Conservation (phyloP, 768 basidiomycete species). For the Amanita polypyramis region DNA sequence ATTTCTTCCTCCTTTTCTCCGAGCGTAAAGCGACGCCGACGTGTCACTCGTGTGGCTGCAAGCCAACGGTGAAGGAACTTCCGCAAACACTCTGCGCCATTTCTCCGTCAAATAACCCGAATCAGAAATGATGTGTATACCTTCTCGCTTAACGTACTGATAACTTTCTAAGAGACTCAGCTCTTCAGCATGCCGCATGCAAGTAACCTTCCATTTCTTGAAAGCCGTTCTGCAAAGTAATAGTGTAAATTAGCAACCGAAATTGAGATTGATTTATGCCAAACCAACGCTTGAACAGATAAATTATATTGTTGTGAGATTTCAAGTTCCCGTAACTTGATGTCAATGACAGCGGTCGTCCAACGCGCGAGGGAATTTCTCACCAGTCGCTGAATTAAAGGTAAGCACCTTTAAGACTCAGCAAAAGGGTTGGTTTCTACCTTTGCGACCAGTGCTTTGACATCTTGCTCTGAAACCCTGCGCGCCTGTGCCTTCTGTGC, state of each 20-base stretch:
- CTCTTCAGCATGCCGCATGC: constrained; percentile 57
- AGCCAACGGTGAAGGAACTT: constrained; percentile 68
- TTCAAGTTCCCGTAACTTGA: constrained; percentile 67
- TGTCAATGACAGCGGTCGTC: constrained; percentile 64
- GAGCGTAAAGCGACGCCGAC: constrained; percentile 50
- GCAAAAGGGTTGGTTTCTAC: constrained; percentile 8
- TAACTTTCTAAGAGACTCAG: constrained; percentile 79
- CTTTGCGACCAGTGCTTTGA: constrained; percentile 11
- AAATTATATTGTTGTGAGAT: constrained; percentile 34
- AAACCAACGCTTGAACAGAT: constrained; percentile 22
- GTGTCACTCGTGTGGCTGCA: constrained; percentile 30
- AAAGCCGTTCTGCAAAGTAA: constrained; percentile 37
- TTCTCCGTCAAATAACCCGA: constrained; percentile 6
- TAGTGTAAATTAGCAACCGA: background rate
- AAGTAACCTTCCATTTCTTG: constrained; percentile 57
- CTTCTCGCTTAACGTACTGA: constrained; percentile 71
- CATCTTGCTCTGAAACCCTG: constrained; percentile 4
- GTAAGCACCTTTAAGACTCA: constrained; percentile 8
- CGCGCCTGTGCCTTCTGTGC: background rate
- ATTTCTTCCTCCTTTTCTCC: constrained; percentile 56
- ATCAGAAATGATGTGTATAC: constrained; percentile 22
- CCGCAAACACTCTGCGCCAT: constrained; percentile 46
- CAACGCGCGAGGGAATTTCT: constrained; percentile 41
- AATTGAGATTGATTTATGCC: background rate
- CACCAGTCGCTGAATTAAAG: constrained; percentile 36